A percentile compares a stretch with the other conserved stretches of the same genome.
phyloP scores from a whole-genome alignment of 2,329 filamentous ascomycete species.

The Torrubiellomyces zombiae region DNA sequence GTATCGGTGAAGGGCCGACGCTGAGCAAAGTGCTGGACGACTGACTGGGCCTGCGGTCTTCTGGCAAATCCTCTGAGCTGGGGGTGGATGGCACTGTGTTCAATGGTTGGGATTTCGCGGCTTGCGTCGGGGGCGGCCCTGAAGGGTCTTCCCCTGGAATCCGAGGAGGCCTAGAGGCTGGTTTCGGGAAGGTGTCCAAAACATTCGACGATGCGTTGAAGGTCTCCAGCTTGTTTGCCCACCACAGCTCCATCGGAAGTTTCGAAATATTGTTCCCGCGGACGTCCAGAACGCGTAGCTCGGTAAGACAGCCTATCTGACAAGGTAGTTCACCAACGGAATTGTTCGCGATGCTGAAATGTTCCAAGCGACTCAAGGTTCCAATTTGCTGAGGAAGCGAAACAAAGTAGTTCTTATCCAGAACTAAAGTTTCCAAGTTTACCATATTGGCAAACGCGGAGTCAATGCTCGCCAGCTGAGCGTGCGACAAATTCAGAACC shows the following conservation, averaged over 20 bases:
- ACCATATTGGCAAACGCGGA: conserved; percentile 75
- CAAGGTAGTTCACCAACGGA: conserved; percentile 67
- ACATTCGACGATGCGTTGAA: conserved; percentile 94
- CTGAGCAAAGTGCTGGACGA: conserved; percentile 61
- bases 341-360: conserved; percentile 90
- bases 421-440: conserved; percentile 69
- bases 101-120: conserved; percentile 23
- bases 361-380: conserved; percentile 64
- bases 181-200: conserved; percentile 78
- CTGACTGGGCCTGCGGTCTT: conserved; percentile 64
- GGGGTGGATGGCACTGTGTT: conserved; percentile 39
- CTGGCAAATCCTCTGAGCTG: conserved; percentile 62
- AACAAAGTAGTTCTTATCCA: conserved; percentile 93
- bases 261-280: conserved; percentile 85
- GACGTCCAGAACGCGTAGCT: conserved; percentile 74
- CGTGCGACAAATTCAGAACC: conserved; percentile 75
- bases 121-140: conserved; percentile 17
- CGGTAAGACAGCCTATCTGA: conserved; percentile 74
- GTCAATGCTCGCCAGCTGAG: conserved; percentile 81
- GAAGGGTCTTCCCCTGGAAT: conserved; percentile 32
- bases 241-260: conserved; percentile 90
- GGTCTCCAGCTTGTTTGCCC: conserved; percentile 74
- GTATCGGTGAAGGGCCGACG: conserved; percentile 55
- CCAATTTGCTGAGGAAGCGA: conserved; percentile 77
- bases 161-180: conserved; percentile 52